Percentiles rank a stretch among this genome's conserved stretches.
These are phyloP conservation scores for Imleria badia DNA, from an alignment of 768 basidiomycete species.

Conservation along the genomic window DNA sequence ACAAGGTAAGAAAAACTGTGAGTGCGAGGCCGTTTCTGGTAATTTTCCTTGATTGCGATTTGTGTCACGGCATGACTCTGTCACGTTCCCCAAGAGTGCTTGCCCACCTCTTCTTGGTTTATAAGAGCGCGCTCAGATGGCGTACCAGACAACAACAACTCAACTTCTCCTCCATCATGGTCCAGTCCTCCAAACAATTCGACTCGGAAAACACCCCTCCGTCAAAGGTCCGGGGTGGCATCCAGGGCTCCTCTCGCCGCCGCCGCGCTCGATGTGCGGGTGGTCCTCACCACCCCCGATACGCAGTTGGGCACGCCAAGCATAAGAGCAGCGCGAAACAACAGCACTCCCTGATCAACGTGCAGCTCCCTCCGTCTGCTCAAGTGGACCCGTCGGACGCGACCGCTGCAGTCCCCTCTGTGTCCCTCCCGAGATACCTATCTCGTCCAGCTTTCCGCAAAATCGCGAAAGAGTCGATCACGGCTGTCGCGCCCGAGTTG, in stretches of 20 bases:
- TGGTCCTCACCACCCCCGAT: conserved; percentile 31
- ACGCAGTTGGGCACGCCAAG: conserved; percentile 40
- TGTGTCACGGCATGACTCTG: conserved; percentile 28
- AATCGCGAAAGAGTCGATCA: conserved; percentile 15
- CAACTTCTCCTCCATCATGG: conserved; percentile 21
- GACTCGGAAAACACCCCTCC: conserved; percentile 38
- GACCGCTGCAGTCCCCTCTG: neutral
- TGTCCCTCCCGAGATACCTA: conserved; percentile 26
- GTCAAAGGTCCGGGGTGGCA: conserved; percentile 27
- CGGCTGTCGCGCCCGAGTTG: conserved; percentile 27
- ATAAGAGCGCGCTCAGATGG: conserved; percentile 25
- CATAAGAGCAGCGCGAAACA: conserved; percentile 24
- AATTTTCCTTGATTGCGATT: conserved; percentile 32
- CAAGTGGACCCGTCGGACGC: conserved; percentile 6
- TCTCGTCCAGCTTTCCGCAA: conserved; percentile 19
- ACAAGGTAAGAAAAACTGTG: conserved; percentile 11
- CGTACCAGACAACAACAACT: neutral
- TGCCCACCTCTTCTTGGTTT: conserved; percentile 16
- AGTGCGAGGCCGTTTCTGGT: conserved; percentile 13
- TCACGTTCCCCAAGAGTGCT: conserved; percentile 19
- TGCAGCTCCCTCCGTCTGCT: conserved; percentile 26
- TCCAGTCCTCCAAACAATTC: conserved; percentile 16
- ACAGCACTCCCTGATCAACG: conserved; percentile 24
- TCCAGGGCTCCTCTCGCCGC: conserved; percentile 37
- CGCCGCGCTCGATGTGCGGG: conserved; percentile 39